Conservation (phyloP, 1,139 yeast species). For the Nakaseomyces nivariensis region DNA sequence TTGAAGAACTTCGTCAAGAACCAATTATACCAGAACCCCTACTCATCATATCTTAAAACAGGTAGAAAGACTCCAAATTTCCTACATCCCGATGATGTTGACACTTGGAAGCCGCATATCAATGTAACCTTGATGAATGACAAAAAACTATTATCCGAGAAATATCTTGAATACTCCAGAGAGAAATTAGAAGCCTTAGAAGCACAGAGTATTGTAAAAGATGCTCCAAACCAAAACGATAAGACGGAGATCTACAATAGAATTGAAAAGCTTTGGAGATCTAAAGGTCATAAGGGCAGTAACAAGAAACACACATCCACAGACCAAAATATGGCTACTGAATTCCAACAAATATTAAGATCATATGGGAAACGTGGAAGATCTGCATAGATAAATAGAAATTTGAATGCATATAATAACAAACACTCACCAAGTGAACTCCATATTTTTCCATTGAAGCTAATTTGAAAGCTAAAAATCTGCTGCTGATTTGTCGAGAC, state of each 20-base stretch:
- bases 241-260: constrained; percentile 7
- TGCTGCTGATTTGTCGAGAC: too few relatives aligned
- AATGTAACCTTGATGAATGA: constrained; percentile 11
- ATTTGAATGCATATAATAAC: neutral
- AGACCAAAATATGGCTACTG: constrained; percentile 23
- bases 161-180: constrained; percentile 15
- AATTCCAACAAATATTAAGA: constrained; percentile 30
- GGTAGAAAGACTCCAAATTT: constrained; percentile 23
- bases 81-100: constrained; percentile 18
- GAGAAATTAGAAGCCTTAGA: constrained; percentile 20
- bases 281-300: constrained; percentile 2
- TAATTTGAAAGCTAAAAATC: too few relatives aligned
- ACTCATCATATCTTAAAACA: constrained; percentile 6
- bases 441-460: too few relatives aligned
- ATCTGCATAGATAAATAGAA: neutral
- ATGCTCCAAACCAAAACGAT: constrained; percentile 6
- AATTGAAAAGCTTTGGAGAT: constrained; percentile 2
- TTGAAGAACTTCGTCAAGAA: constrained; percentile 16
- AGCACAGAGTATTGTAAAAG: constrained; percentile 9
- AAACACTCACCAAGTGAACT: too few relatives aligned
- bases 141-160: constrained; percentile 7
- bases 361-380: constrained; percentile 33
- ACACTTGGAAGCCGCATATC: constrained; percentile 20
- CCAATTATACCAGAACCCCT: constrained; percentile 10
- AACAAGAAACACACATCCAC: constrained; percentile 4